Evolutionary conservation across 1,284 basidiomycete genomes (phyloP).

Genomic region (Microstroma glucosiphilum): DNA sequence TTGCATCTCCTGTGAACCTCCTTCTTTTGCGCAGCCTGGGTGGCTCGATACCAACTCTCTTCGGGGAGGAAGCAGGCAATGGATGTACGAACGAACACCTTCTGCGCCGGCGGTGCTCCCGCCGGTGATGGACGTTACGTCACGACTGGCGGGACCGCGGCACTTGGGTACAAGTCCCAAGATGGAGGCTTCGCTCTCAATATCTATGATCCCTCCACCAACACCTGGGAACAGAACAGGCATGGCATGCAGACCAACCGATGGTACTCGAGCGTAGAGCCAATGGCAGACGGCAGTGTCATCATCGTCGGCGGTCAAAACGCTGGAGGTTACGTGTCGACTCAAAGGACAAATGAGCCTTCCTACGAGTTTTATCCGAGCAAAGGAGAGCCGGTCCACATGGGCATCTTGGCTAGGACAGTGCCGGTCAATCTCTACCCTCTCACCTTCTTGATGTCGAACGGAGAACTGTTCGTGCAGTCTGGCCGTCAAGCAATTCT

Average conservation of each 20-base stretch:
- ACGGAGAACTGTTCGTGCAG: constrained; percentile 36
- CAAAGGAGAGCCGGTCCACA: constrained; percentile 19
- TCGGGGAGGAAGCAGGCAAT: constrained; percentile 25
- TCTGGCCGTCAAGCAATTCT: constrained; percentile 31
- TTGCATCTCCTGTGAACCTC: too few species aligned
- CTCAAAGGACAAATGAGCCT: constrained; percentile 28
- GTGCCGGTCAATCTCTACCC: constrained; percentile 41
- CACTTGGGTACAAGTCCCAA: constrained; percentile 33
- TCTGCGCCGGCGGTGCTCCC: constrained; percentile 42
- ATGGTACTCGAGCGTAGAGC: constrained; percentile 46
- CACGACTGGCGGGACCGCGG: constrained; percentile 39
- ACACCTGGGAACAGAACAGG: constrained; percentile 25
- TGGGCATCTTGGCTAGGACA: constrained; percentile 24
- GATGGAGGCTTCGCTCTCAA: constrained; percentile 36
- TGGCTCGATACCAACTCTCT: constrained; percentile 33
- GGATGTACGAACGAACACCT: constrained; percentile 37
- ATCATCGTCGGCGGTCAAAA: constrained; percentile 38
- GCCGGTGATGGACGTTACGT: constrained; percentile 36
- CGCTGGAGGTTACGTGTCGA: constrained; percentile 38
- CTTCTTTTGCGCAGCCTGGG: constrained; percentile 21
- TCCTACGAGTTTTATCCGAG: constrained; percentile 42
- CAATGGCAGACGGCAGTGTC: constrained; percentile 30
- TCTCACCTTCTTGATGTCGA: constrained; percentile 35
- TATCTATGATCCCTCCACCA: constrained; percentile 28
- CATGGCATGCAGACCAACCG: constrained; percentile 33